Evolutionary conservation across 2,329 filamentous ascomycete species (phyloP).

Genomic region (Stachybotrys chlorohalonatus): DNA sequence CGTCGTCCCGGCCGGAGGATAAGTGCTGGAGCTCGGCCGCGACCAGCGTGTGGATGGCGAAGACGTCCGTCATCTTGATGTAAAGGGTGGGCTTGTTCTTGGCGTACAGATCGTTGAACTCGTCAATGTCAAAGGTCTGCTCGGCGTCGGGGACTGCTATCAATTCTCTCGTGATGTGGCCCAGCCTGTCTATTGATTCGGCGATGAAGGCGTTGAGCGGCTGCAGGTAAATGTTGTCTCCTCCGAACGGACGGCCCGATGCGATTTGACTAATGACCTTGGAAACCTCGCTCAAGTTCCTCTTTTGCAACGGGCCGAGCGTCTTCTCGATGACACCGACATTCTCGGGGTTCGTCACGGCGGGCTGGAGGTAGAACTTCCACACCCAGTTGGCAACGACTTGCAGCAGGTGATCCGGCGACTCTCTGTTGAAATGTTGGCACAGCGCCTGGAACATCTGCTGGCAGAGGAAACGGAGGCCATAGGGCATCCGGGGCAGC

Average conservation of each 20-base stretch:
- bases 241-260: slow-evolving; percentile 81
- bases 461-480: slow-evolving; percentile 77
- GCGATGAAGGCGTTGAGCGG: slow-evolving; percentile 86
- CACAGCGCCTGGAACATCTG: slow-evolving; percentile 76
- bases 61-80: slow-evolving; percentile 97
- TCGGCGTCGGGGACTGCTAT: slow-evolving; percentile 83
- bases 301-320: slow-evolving; percentile 83
- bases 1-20: slow-evolving; percentile 74
- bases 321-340: slow-evolving; percentile 87
- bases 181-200: slow-evolving; percentile 73
- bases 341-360: slow-evolving; percentile 81
- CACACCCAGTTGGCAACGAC: slow-evolving; percentile 87
- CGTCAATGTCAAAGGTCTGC: slow-evolving; percentile 92
- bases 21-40: slow-evolving; percentile 69
- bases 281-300: slow-evolving; percentile 80
- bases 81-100: slow-evolving; percentile 97
- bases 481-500: slow-evolving; percentile 83
- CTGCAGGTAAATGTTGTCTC: slow-evolving; percentile 91
- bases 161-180: slow-evolving; percentile 64
- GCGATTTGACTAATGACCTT: slow-evolving; percentile 88
- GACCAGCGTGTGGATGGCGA: slow-evolving; percentile 86
- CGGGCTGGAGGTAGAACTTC: slow-evolving; percentile 88
- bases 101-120: slow-evolving; percentile 96
- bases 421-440: slow-evolving; percentile 70
- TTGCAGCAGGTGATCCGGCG: slow-evolving; percentile 69